Evolutionary conservation across 2,329 filamentous ascomycete genomes (phyloP), one percentile per base, ranked within the genome.

Genomic region (Neospermospora avenae): DNA sequence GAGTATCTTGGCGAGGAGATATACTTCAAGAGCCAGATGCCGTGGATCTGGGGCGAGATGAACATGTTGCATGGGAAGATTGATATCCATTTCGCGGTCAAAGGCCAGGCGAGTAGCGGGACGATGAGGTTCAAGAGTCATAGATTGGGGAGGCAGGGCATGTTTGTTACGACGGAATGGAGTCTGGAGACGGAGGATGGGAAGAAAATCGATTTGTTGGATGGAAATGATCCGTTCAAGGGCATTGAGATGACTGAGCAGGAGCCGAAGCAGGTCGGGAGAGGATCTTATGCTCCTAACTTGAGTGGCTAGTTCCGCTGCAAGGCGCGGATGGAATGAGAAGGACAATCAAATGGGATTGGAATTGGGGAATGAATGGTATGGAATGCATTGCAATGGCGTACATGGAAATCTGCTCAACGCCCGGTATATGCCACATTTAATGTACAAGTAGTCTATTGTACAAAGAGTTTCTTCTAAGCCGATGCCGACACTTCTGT

Each of bases 31-130:
- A 81, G 84, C 72, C 83, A 88, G 75, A 89, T 93, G 72, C 90
- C 90, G 46, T 93, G 89, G 89, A 93, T 95, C 70, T 80, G 83
- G 69, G 90, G 90, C 63, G 86, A 91, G 78, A 89, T 99, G 82
- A 96, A 97, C 77, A 93, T 96, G 80, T 77, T 98, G 74, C 91
- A 93, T 76, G 95, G 95, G 24, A 81, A 85, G 69, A 96, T 99
- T 74, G 82, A 98, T 79, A 90, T 99, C 61, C 78, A 78, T 58
- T 98, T 96, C 75, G 82, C 84, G 77, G 95, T 99, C 28, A 91
- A 90, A 77, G 95, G 95, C 42, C 90, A 85, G 31, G 86, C 81
- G 72, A 79, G 77, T 60, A 77, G 80, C 67, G 95, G 86, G 7
- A 81, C 85, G 72, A 95, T 97, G 84, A 83, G 84, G 71, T 96